These are phyloP conservation scores for Moesziomyces antarcticus DNA, from an alignment of 1,284 basidiomycete species.

Conservation along the genomic window DNA sequence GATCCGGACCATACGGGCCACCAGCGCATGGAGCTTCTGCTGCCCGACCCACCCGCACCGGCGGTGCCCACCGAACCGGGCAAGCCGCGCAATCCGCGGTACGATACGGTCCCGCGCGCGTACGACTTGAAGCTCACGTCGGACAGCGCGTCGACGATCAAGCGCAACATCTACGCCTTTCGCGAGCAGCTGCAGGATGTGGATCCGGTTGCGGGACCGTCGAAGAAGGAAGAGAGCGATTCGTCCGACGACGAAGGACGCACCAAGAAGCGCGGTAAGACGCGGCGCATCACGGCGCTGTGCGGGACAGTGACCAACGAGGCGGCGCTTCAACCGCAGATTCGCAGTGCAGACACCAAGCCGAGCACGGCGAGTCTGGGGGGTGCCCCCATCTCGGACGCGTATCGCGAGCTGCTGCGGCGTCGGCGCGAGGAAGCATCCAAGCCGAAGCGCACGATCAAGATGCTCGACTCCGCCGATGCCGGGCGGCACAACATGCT, in stretches of 20 bases:
- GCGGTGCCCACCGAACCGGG: conserved; percentile 48
- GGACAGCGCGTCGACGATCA: conserved; percentile 42
- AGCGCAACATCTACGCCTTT: conserved; percentile 64
- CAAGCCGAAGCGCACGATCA: conserved; percentile 69
- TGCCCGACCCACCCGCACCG: conserved; percentile 53
- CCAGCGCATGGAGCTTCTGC: conserved; percentile 62
- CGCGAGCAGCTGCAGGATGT: conserved; percentile 48
- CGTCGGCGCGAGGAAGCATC: conserved; percentile 68
- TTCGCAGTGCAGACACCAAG: conserved; percentile 34
- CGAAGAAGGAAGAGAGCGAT: conserved; percentile 30
- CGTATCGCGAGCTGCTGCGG: conserved; percentile 70
- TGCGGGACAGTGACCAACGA: conserved; percentile 63
- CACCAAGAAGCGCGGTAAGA: conserved; percentile 28
- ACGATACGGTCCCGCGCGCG: conserved; percentile 46
- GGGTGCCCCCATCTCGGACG: conserved; percentile 61
- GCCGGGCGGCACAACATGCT: conserved; percentile 68
- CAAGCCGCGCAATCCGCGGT: conserved; percentile 27
- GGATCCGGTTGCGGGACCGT: conserved; percentile 15
- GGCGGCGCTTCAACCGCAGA: conserved; percentile 60
- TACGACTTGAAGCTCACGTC: conserved; percentile 63
- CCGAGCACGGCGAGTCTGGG: conserved; percentile 6
- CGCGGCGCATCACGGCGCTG: conserved; percentile 42
- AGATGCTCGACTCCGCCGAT: conserved; percentile 68
- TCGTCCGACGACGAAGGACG: conserved; percentile 22
- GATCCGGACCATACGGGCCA: conserved; percentile 65